phyloP scores from a whole-genome alignment of 768 basidiomycete genomes.

The Agrocybe praecox region DNA sequence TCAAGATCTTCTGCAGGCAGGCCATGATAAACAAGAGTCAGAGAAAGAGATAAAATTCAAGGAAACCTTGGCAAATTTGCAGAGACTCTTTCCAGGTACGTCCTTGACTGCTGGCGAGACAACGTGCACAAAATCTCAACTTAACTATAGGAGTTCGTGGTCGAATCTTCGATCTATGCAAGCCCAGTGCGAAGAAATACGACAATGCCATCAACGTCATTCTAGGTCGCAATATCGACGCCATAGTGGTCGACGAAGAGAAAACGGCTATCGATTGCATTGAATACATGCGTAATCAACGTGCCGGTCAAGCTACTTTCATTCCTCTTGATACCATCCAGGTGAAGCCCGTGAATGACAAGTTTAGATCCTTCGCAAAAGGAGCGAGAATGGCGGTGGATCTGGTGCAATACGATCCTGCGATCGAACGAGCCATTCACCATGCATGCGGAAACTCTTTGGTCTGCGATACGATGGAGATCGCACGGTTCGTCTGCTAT shows the following conservation, averaged over 20 bases:
- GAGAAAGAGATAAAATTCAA: conserved; percentile 84
- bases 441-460: conserved; percentile 95
- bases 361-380: conserved; percentile 89
- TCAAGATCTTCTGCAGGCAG: conserved; percentile 85
- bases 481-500: conserved; percentile 89
- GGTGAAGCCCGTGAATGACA: conserved; percentile 91
- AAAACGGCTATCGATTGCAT: conserved; percentile 98
- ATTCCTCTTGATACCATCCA: conserved; percentile 98
- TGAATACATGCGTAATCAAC: conserved; percentile 96
- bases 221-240: conserved; percentile 92
- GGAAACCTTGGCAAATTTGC: conserved; percentile 82
- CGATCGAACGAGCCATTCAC: conserved; percentile 92
- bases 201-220: conserved; percentile 90
- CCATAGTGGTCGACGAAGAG: conserved; percentile 95
- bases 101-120: background rate
- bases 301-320: conserved; percentile 95
- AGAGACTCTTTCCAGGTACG: conserved; percentile 87
- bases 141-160: conserved; percentile 79
- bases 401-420: conserved; percentile 80
- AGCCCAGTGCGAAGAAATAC: conserved; percentile 91
- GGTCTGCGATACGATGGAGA: conserved; percentile 94
- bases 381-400: conserved; percentile 87
- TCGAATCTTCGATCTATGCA: conserved; percentile 91
- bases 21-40: conserved; percentile 84
- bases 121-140: background rate